Conservation (phyloP, 495 filamentous ascomycete species). For the Penicillium pancosmium region DNA sequence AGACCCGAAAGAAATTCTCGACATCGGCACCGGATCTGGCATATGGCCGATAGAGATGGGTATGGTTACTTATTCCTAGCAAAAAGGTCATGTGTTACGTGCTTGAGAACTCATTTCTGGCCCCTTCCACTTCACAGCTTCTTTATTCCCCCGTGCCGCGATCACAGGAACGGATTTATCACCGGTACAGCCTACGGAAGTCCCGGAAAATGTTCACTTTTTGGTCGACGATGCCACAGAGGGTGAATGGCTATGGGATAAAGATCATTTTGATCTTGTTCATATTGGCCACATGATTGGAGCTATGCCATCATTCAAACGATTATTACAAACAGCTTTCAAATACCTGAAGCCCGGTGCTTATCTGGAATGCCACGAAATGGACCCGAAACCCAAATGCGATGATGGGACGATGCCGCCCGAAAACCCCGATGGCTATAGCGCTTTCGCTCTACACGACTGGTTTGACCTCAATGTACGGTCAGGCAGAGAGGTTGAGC, state of each 20-base stretch:
- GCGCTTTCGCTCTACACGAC: constrained; percentile 47
- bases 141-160: constrained; percentile 55
- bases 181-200: constrained; percentile 62
- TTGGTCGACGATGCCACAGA: constrained; percentile 58
- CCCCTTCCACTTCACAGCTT: constrained; percentile 29
- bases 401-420: constrained; percentile 64
- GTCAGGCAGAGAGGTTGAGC: constrained; percentile 50
- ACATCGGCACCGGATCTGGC: constrained; percentile 71
- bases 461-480: constrained; percentile 55
- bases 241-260: constrained; percentile 52
- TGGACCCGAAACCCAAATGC: constrained; percentile 56
- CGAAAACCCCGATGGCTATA: constrained; percentile 43
- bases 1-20: constrained; percentile 61
- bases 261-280: constrained; percentile 50
- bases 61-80: constrained; percentile 26
- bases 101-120: constrained; percentile 6
- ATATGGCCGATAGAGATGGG: constrained; percentile 72
- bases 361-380: constrained; percentile 66
- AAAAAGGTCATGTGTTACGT: constrained; percentile 26
- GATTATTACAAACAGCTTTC: constrained; percentile 43
- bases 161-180: constrained; percentile 67
- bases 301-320: constrained; percentile 42
- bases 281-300: constrained; percentile 49
- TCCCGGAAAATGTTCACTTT: constrained; percentile 61
- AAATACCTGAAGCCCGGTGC: constrained; percentile 64